phyloP scores from a whole-genome alignment of 2,329 filamentous ascomycete species.

The Ceratocystis variospora region DNA sequence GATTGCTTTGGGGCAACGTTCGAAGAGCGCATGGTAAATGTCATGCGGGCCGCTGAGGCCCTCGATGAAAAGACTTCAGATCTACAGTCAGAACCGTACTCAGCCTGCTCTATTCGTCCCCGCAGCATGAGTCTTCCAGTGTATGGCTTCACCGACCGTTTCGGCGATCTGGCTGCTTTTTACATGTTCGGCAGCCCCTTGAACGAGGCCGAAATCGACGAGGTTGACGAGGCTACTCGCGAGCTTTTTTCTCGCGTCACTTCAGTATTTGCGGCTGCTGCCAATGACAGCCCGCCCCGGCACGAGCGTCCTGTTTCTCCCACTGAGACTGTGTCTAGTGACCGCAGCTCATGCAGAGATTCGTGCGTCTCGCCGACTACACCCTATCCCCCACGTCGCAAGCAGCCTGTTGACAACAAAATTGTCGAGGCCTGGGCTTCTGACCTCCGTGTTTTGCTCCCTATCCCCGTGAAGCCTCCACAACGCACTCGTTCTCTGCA shows the following conservation, averaged over 20 bases:
- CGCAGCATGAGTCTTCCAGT: slow-evolving; percentile 39
- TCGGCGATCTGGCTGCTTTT: slow-evolving; percentile 34
- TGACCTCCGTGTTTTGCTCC: slow-evolving; percentile 8
- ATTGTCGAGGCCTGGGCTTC: slow-evolving; percentile 14
- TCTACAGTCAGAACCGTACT: slow-evolving; percentile 38
- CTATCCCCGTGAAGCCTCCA: slow-evolving; percentile 13
- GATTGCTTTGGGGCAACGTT: slow-evolving; percentile 17
- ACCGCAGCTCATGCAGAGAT: slow-evolving; percentile 17
- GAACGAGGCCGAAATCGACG: slow-evolving; percentile 6
- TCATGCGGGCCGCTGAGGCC: slow-evolving; percentile 46
- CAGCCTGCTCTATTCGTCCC: slow-evolving; percentile 27
- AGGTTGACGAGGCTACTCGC: slow-evolving; percentile 7
- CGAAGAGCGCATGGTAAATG: slow-evolving; percentile 38
- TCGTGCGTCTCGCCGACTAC: slow-evolving; percentile 19
- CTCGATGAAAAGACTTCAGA: slow-evolving; percentile 42
- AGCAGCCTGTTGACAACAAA: slow-evolving; percentile 5
- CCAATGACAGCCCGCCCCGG: not conserved
- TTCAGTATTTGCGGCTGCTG: slow-evolving; percentile 12
- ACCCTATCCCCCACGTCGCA: slow-evolving; percentile 14
- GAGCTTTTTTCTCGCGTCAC: slow-evolving; percentile 14
- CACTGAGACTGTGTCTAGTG: slow-evolving; percentile 20
- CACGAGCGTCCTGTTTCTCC: slow-evolving; percentile 16
- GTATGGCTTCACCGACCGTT: slow-evolving; percentile 32
- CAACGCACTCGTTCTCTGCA: slow-evolving; percentile 15
- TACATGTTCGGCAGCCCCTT: slow-evolving; percentile 33